phyloP scores from a whole-genome alignment of 768 basidiomycete genomes.

The Suillus weaverae region DNA sequence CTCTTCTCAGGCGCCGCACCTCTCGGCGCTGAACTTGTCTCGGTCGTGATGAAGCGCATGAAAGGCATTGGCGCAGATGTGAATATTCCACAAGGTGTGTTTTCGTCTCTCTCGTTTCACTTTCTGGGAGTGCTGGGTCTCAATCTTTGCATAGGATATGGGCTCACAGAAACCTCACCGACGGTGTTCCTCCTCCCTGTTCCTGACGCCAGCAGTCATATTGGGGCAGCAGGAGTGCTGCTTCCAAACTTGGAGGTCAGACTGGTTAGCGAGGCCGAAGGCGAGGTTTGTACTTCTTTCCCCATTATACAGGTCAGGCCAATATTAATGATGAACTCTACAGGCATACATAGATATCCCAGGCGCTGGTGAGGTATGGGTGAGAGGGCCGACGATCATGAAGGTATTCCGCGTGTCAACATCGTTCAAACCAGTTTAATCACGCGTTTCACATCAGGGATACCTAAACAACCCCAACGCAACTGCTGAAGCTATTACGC shows the following conservation, averaged over 20 bases:
- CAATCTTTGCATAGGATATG: slow-evolving; percentile 50
- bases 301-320: background rate
- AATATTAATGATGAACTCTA: background rate
- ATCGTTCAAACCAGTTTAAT: background rate
- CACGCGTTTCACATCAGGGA: slow-evolving; percentile 44
- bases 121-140: background rate
- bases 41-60: slow-evolving; percentile 42
- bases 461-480: slow-evolving; percentile 74
- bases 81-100: slow-evolving; percentile 52
- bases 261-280: slow-evolving; percentile 63
- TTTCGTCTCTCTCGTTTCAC: background rate
- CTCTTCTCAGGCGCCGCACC: slow-evolving; percentile 83
- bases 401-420: slow-evolving; percentile 45
- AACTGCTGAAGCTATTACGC: slow-evolving; percentile 66
- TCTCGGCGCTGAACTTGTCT: slow-evolving; percentile 60
- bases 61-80: slow-evolving; percentile 43
- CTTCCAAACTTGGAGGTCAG: slow-evolving; percentile 77
- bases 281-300: slow-evolving; percentile 31
- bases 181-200: slow-evolving; percentile 57
- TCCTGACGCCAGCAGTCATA: slow-evolving; percentile 44
- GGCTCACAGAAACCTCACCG: slow-evolving; percentile 83
- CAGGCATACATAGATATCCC: slow-evolving; percentile 29
- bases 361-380: slow-evolving; percentile 78
- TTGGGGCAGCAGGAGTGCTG: slow-evolving; percentile 68
- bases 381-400: slow-evolving; percentile 78